phyloP scores from a whole-genome alignment of 2,329 filamentous ascomycete genomes.

The Ceratocystis eucalypticola region DNA sequence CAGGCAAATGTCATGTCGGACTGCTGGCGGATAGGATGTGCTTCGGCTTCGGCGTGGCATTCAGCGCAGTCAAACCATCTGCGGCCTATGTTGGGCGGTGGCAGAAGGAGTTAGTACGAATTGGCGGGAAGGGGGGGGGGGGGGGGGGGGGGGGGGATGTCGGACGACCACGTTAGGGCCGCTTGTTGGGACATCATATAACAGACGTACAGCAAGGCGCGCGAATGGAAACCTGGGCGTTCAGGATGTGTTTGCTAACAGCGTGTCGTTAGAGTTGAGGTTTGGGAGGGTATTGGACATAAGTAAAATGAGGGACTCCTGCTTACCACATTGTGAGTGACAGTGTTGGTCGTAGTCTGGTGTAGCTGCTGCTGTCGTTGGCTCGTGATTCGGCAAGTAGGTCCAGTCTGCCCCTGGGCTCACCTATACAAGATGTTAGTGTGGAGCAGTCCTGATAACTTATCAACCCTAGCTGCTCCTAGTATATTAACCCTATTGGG shows the following conservation, averaged over 20 bases:
- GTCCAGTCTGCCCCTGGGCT: neutral
- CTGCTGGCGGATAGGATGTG: conserved; percentile 60
- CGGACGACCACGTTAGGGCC: neutral
- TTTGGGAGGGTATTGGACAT: too few relatives aligned
- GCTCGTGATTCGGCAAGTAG: neutral
- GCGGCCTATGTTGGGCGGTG: conserved; percentile 41
- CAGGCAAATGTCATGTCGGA: conserved; percentile 90
- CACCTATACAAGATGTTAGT: neutral
- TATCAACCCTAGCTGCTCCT: too few relatives aligned
- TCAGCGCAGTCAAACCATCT: conserved; percentile 99
- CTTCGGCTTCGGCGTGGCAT: conserved; percentile 73
- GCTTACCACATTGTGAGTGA: conserved; percentile 29
- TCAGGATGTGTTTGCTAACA: conserved; percentile 86
- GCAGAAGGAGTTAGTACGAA: neutral
- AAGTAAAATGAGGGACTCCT: too few relatives aligned
- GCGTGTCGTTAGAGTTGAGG: neutral
- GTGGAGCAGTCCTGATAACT: neutral
- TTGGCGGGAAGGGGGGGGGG: too few relatives aligned
- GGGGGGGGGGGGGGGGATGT: neutral
- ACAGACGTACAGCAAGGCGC: conserved; percentile 72
- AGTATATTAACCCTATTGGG: rapidly evolving
- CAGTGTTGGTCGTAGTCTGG: neutral
- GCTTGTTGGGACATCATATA: neutral
- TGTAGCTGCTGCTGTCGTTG: neutral
- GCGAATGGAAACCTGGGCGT: conserved; percentile 92